Evolutionary conservation across 2,329 filamentous ascomycete species (phyloP).

Genomic region (Saccharata proteae): DNA sequence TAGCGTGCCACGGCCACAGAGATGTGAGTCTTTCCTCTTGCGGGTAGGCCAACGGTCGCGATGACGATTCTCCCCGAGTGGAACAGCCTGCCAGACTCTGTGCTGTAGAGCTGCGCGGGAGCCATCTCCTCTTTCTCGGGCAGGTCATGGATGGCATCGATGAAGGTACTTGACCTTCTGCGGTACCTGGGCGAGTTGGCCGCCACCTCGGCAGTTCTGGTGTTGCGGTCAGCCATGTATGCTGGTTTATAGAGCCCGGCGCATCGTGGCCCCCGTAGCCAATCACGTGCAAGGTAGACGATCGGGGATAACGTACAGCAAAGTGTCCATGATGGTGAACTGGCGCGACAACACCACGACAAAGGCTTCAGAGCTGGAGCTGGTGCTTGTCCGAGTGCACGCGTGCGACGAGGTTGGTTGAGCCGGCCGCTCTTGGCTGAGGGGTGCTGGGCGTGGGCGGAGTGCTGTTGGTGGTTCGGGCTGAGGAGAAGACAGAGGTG

Average conservation of each 20-base stretch:
- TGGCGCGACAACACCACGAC: too few species aligned
- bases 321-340: slow-evolving; percentile 43
- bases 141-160: slow-evolving; percentile 93
- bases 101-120: slow-evolving; percentile 94
- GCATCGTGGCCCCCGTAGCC: background rate
- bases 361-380: too few species aligned
- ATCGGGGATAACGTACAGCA: slow-evolving; percentile 39
- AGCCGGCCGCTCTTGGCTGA: too few species aligned
- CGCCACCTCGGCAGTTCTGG: slow-evolving; percentile 79
- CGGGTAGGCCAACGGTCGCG: slow-evolving; percentile 88
- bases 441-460: too few species aligned
- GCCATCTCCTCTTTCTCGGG: slow-evolving; percentile 74
- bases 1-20: slow-evolving; percentile 93
- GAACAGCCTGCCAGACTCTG: slow-evolving; percentile 91
- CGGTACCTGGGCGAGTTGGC: slow-evolving; percentile 83
- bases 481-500: too few species aligned
- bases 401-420: too few species aligned
- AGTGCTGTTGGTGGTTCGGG: too few species aligned
- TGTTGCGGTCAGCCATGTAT: slow-evolving; percentile 1
- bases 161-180: slow-evolving; percentile 87
- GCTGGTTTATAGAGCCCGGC: too few species aligned
- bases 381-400: too few species aligned
- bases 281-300: slow-evolving; percentile 5
- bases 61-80: slow-evolving; percentile 96
- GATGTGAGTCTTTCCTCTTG: slow-evolving; percentile 94